Evolutionary conservation across 805 yeast species (phyloP), one percentile per base, ranked within the genome.

Genomic region (Ogataea methylovora): DNA sequence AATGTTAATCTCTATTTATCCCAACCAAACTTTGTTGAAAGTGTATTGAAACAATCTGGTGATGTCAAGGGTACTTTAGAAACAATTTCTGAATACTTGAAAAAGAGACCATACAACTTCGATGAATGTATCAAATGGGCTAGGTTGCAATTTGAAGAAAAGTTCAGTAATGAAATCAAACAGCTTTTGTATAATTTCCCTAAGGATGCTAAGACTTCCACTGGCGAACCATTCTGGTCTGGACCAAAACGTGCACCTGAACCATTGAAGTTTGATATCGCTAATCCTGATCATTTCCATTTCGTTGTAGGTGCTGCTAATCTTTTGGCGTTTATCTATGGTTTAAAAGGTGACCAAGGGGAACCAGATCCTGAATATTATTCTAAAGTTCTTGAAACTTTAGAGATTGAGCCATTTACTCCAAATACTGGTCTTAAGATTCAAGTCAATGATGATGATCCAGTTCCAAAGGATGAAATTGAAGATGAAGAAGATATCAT

Each of bases 51-150:
- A 61, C 95, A 87, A 56, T 77, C 85, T 47, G 90, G 94, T 24
- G 97, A 90, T 60, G 88, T 84, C 37, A 86, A 86, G 62, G 84
- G 87, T 19, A 78, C 85, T 24, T 66, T 92, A 48, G 84, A 84
- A 56, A 75, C 86, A n/a, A 80, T 92, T 37, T 58, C 84, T 27
- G 77, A 76, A 34, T 76, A 84, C 39, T 77, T 92, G 48, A 72
- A 73, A 43, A 71, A 82, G 40, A 82, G 94, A 57, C 98, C 99
- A 14, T 73, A 83, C 48, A 74, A 79, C 4, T 92, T 90, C 54
- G 95, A 87, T 48, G 95, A 92, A 52, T 90, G 97, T 65, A 79
- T 92, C 52, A 76, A 71, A 49, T 92, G 99, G 99, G 95, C 97
- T 2, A 77, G 97, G 58, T 45, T 72, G 24, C 86, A 86, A 63